Evolutionary conservation across 441 rosid species (phyloP).

Genomic region (Populus tomentosa): DNA sequence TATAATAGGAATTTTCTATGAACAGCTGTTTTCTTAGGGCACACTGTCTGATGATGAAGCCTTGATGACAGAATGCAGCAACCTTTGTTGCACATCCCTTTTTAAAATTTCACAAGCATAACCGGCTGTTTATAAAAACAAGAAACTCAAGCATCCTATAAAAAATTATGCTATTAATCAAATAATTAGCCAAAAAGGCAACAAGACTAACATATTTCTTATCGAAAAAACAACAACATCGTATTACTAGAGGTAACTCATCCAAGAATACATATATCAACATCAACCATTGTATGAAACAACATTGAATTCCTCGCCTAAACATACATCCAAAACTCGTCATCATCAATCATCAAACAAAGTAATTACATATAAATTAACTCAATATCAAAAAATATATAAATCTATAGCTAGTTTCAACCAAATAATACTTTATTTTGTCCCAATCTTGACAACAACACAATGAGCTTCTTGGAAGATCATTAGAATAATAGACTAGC

Average conservation of each 20-base stretch:
- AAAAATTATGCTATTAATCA: neutral
- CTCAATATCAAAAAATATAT: too few species aligned
- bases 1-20: neutral
- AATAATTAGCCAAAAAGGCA: neutral
- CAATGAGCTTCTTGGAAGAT: neutral
- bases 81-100: neutral
- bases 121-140: neutral
- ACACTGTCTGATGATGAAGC: neutral
- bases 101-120: neutral
- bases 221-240: neutral
- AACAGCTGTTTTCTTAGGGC: neutral
- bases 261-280: neutral
- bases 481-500: neutral
- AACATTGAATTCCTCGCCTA: neutral
- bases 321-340: neutral
- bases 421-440: neutral
- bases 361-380: neutral
- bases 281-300: neutral
- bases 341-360: neutral
- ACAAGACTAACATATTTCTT: neutral
- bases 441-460: neutral
- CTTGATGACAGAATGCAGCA: neutral
- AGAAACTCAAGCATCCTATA: neutral
- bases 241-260: neutral
- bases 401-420: neutral